Conservation (phyloP, 2,329 filamentous ascomycete species). For the Verticillium klebahnii region DNA sequence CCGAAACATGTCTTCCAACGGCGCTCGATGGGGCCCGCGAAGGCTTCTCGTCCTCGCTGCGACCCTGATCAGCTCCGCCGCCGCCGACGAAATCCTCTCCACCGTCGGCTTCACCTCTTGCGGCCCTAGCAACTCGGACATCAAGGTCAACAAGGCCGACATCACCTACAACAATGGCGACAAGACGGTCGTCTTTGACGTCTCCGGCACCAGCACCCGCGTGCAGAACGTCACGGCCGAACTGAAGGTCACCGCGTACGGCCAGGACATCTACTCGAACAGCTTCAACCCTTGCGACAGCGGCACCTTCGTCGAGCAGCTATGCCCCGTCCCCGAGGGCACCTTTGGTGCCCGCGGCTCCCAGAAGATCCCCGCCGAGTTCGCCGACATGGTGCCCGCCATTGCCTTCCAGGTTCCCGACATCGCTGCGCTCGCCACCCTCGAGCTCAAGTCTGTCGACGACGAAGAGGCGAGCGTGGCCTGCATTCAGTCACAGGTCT, state of each 20-base stretch:
- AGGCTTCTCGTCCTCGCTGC: slow-evolving; percentile 29
- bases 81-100: slow-evolving; percentile 68
- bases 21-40: slow-evolving; percentile 19
- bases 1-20: slow-evolving; percentile 27
- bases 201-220: slow-evolving; percentile 69
- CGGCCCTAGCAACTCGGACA: slow-evolving; percentile 29
- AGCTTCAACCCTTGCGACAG: slow-evolving; percentile 77
- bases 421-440: slow-evolving; percentile 77
- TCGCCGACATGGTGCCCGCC: slow-evolving; percentile 70
- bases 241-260: slow-evolving; percentile 79
- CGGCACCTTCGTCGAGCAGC: slow-evolving; percentile 59
- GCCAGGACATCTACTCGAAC: slow-evolving; percentile 72
- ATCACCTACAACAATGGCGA: slow-evolving; percentile 75
- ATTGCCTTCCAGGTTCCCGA: slow-evolving; percentile 92
- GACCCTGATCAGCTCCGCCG: slow-evolving; percentile 38
- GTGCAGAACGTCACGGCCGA: slow-evolving; percentile 75
- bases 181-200: slow-evolving; percentile 73
- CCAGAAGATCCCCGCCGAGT: slow-evolving; percentile 67
- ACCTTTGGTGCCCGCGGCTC: slow-evolving; percentile 68
- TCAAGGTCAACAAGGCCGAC: slow-evolving; percentile 70
- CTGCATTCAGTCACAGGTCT: slow-evolving; percentile 76
- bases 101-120: slow-evolving; percentile 81
- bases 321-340: slow-evolving; percentile 82
- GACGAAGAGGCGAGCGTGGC: slow-evolving; percentile 56
- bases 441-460: slow-evolving; percentile 58